Percentiles rank a stretch among this genome's conserved stretches.
Conservation (phyloP, 352 stramenopile species). For the Globisporangium mamillatum region DNA sequence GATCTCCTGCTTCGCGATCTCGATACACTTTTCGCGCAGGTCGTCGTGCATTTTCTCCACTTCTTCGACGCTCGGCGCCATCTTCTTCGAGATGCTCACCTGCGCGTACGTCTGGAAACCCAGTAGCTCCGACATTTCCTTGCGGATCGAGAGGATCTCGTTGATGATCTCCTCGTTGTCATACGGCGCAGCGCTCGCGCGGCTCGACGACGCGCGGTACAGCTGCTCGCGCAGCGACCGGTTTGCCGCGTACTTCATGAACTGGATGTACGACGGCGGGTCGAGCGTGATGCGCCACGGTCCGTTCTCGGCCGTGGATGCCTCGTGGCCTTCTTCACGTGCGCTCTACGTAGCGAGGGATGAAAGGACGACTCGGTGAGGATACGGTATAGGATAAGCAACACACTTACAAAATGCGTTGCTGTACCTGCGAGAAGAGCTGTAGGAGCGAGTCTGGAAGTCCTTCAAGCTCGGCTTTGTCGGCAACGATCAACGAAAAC, state of each 20-base stretch:
- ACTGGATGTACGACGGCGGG: conserved; percentile 92
- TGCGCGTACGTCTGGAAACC: conserved; percentile 94
- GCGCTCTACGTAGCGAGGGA: conserved; percentile 48
- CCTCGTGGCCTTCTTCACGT: conserved; percentile 51
- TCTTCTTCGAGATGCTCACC: conserved; percentile 94
- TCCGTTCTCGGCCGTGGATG: conserved; percentile 73
- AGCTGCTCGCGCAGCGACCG: conserved; percentile 89
- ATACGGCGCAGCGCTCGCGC: conserved; percentile 82
- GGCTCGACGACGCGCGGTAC: conserved; percentile 92
- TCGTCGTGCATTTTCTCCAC: conserved; percentile 93
- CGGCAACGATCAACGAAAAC: conserved; percentile 87
- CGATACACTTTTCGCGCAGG: conserved; percentile 91
- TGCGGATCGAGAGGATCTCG: conserved; percentile 90
- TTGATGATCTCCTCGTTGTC: conserved; percentile 95
- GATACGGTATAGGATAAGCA: background rate
- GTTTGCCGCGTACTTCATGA: conserved; percentile 94
- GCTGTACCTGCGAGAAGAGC: conserved; percentile 82
- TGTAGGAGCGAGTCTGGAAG: conserved; percentile 90
- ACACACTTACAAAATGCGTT: background rate
- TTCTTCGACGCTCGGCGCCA: conserved; percentile 90
- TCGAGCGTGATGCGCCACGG: conserved; percentile 96
- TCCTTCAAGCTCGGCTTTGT: conserved; percentile 86
- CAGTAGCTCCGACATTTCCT: conserved; percentile 90
- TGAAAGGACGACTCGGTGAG: background rate
- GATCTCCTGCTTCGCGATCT: conserved; percentile 91